A percentile compares a stretch with the other conserved stretches of the same genome.
Conservation (phyloP, 2,329 filamentous ascomycete genomes). For the Paecilomyces fulvus region DNA sequence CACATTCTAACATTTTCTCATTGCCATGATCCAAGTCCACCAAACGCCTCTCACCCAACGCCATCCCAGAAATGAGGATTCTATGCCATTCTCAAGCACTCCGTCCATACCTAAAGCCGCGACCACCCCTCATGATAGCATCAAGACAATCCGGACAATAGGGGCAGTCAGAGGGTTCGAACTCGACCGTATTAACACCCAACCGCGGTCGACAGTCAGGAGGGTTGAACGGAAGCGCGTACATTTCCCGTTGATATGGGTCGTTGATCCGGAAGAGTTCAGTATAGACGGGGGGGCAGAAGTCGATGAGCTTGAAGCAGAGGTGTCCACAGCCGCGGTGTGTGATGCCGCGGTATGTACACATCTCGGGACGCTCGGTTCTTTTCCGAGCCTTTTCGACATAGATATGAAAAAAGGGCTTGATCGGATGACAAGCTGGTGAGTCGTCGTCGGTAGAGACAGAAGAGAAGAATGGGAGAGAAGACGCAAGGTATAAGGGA, state of each 20-base stretch:
- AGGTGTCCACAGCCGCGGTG: constrained; percentile 18
- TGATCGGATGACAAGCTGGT: not conserved
- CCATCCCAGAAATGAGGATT: not conserved
- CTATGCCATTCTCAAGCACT: not conserved
- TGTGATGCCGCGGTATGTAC: constrained; percentile 14
- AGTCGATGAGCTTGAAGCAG: constrained; percentile 11
- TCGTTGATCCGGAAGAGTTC: constrained; percentile 25
- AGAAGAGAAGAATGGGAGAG: not conserved
- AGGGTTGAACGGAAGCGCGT: constrained; percentile 8
- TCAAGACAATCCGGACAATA: not conserved
- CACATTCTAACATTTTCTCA: too few species aligned
- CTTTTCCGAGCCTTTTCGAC: not conserved
- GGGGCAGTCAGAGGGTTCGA: not conserved
- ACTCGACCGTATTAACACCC: constrained; percentile 1
- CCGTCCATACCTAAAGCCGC: not conserved
- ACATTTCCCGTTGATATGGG: constrained; percentile 8
- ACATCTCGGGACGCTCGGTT: constrained; percentile 16
- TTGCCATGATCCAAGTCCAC: not conserved
- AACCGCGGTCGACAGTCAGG: constrained; percentile 5
- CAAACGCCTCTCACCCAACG: not conserved
- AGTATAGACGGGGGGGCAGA: constrained; percentile 15
- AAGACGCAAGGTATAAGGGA: not conserved
- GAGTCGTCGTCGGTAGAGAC: not conserved
- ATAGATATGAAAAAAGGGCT: not conserved
- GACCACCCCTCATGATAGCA: not conserved